phyloP scores from a whole-genome alignment of 2,329 filamentous ascomycete genomes.

The Apiospora malaysiana region DNA sequence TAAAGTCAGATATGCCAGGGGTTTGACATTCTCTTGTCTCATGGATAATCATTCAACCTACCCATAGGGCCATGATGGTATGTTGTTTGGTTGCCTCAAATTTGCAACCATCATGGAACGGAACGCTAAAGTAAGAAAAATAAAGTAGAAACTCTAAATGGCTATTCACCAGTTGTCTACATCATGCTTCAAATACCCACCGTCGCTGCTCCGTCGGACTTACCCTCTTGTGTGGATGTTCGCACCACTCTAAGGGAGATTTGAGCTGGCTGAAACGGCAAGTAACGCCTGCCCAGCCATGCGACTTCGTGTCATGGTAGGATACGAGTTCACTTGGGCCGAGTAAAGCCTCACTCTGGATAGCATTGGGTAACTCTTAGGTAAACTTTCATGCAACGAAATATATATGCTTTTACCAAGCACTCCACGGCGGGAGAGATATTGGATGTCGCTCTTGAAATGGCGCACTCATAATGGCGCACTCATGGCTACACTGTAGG shows the following conservation, averaged over 20 bases:
- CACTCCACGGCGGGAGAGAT: neutral
- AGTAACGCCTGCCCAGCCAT: neutral
- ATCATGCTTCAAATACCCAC: neutral
- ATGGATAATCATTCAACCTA: neutral
- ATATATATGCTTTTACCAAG: neutral
- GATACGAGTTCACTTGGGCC: neutral
- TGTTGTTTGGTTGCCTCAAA: neutral
- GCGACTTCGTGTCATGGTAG: neutral
- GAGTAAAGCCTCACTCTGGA: neutral
- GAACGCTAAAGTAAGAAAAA: neutral
- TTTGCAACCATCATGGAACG: constrained; percentile 3
- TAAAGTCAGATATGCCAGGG: neutral
- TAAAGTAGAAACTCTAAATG: neutral
- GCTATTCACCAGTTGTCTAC: neutral
- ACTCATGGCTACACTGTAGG: neutral
- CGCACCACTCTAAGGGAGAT: neutral
- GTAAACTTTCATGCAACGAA: neutral
- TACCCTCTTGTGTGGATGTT: neutral
- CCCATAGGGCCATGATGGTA: neutral
- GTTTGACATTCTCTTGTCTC: neutral
- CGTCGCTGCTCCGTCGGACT: neutral
- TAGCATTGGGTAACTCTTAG: neutral
- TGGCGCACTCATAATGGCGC: neutral
- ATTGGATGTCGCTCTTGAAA: neutral
- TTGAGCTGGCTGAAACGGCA: neutral